These are phyloP conservation scores for Nadsonia fulvescens DNA, from an alignment of 805 yeast genomes.

Conservation along the genomic window DNA sequence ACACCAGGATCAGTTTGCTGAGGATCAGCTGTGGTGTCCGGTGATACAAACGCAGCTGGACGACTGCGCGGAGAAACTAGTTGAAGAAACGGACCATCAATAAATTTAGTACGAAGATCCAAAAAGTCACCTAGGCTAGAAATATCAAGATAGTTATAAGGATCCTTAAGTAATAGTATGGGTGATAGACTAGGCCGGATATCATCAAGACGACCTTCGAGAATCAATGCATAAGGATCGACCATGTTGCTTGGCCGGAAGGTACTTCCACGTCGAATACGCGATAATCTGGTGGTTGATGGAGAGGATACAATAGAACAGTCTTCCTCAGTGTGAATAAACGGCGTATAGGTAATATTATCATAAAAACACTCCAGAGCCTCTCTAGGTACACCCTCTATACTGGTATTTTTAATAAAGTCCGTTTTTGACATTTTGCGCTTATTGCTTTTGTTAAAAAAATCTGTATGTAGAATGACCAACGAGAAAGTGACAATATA, in stretches of 20 bases:
- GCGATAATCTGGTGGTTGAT: constrained; percentile 18
- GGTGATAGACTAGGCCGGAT: constrained; percentile 18
- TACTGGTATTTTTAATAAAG: constrained; percentile 30
- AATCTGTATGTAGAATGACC: constrained; percentile 58
- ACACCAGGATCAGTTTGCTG: constrained; percentile 19
- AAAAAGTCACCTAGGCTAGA: constrained; percentile 12
- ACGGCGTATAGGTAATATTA: constrained; percentile 44
- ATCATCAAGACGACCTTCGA: constrained; percentile 18
- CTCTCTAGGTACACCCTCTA: constrained; percentile 20
- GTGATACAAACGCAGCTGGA: constrained; percentile 18
- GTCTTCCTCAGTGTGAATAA: constrained; percentile 27
- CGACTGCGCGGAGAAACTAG: constrained; percentile 21
- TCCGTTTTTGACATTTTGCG: constrained; percentile 49
- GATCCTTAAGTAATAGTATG: constrained; percentile 13
- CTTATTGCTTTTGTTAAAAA: constrained; percentile 47
- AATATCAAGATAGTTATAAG: constrained; percentile 13
- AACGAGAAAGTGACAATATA: constrained; percentile 47
- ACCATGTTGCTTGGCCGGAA: constrained; percentile 14
- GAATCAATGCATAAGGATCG: constrained; percentile 22
- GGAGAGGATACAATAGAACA: constrained; percentile 5
- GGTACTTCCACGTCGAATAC: constrained; percentile 15
- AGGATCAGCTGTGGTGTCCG: constrained; percentile 13
- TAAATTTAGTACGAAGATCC: constrained; percentile 13
- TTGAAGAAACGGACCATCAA: constrained; percentile 19
- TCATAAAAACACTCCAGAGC: constrained; percentile 39